phyloP scores from a whole-genome alignment of 495 filamentous ascomycete genomes.

The Thozetella sp. region DNA sequence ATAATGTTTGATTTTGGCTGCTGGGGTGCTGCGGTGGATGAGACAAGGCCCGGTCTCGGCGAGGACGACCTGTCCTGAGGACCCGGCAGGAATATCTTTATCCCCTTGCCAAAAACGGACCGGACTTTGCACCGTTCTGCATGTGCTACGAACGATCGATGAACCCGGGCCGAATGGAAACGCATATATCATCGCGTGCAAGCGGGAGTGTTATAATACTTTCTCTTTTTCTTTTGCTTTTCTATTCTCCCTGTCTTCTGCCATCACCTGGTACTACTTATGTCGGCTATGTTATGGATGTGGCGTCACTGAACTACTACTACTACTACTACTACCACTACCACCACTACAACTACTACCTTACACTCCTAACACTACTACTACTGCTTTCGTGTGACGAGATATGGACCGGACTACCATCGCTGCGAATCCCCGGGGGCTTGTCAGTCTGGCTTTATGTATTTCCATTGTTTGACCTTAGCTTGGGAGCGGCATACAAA shows the following conservation, averaged over 20 bases:
- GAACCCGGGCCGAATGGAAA: neutral
- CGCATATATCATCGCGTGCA: neutral
- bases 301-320: neutral
- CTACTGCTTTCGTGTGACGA: neutral
- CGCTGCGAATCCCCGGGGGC: neutral
- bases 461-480: neutral
- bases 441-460: neutral
- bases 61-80: neutral
- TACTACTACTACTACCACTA: constrained; percentile 1
- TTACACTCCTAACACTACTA: constrained; percentile 1
- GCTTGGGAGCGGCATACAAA: neutral
- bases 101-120: neutral
- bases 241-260: constrained; percentile 5
- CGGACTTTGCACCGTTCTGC: neutral
- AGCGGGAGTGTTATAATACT: constrained; percentile 1
- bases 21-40: too few relatives aligned
- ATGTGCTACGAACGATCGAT: neutral
- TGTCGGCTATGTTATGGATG: neutral
- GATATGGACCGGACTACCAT: neutral
- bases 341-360: neutral
- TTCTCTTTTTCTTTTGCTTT: constrained; percentile 4
- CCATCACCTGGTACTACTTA: neutral
- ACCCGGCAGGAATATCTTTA: neutral
- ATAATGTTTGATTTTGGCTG: constrained; percentile 3
- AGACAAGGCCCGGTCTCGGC: neutral